These are phyloP conservation scores for Candida koratica DNA, from an alignment of 805 yeast genomes.

Conservation along the genomic window DNA sequence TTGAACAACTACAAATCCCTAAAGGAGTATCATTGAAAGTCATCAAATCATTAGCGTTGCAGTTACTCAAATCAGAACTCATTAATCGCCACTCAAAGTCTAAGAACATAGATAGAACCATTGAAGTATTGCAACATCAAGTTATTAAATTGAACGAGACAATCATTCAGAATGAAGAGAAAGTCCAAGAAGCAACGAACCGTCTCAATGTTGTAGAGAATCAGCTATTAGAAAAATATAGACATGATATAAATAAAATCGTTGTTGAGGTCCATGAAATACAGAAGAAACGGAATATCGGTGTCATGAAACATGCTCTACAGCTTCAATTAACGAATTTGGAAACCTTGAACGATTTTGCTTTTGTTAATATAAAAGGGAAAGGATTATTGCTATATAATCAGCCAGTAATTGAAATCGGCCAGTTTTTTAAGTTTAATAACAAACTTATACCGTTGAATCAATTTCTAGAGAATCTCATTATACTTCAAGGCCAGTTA, in stretches of 20 bases:
- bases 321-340: slow-evolving; percentile 23
- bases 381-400: slow-evolving; percentile 17
- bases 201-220: slow-evolving; percentile 1
- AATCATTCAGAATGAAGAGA: slow-evolving; percentile 12
- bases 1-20: neutral
- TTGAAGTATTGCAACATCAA: slow-evolving; percentile 13
- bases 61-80: slow-evolving; percentile 27
- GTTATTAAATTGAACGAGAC: slow-evolving; percentile 14
- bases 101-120: slow-evolving; percentile 15
- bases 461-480: slow-evolving; percentile 27
- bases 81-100: slow-evolving; percentile 16
- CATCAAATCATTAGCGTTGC: slow-evolving; percentile 25
- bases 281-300: slow-evolving; percentile 13
- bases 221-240: slow-evolving; percentile 2
- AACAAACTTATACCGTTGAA: slow-evolving; percentile 25
- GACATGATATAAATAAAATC: neutral
- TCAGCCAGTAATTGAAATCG: slow-evolving; percentile 27
- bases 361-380: slow-evolving; percentile 14
- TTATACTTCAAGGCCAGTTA: slow-evolving; percentile 21
- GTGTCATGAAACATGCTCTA: slow-evolving; percentile 24
- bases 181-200: neutral
- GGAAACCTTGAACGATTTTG: slow-evolving; percentile 23
- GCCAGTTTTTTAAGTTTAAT: slow-evolving; percentile 26
- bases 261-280: slow-evolving; percentile 5
- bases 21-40: slow-evolving; percentile 9